Evolutionary conservation across 345 rosid species (phyloP).

Genomic region (Eucalyptus tenuipes): DNA sequence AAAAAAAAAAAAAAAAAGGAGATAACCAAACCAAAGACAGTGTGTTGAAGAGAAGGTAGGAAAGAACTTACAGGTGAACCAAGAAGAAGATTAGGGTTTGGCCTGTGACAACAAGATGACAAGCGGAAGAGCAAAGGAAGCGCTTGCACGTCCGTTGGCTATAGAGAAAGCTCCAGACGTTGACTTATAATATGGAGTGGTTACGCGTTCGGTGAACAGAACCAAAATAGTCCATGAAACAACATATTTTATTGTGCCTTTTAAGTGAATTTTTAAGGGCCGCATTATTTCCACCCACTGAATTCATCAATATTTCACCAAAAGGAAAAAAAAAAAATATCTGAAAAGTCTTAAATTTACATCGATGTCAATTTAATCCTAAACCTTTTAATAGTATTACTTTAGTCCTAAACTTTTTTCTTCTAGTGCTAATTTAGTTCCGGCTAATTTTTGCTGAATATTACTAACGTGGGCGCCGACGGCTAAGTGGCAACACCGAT

Average conservation of each 20-base stretch:
- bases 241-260: not conserved
- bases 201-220: not conserved
- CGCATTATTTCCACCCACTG: not conserved
- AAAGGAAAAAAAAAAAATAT: no score
- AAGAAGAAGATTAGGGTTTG: not conserved
- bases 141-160: not conserved
- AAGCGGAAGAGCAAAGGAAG: not conserved
- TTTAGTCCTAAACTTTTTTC: no score
- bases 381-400: no score
- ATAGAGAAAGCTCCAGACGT: not conserved
- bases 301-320: not conserved
- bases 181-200: not conserved
- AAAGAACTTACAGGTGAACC: not conserved
- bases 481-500: no score
- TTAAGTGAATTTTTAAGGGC: not conserved
- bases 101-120: not conserved
- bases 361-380: no score
- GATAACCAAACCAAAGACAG: not conserved
- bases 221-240: not conserved
- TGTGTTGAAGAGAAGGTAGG: not conserved
- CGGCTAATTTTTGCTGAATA: no score
- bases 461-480: fast-evolving
- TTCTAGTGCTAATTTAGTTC: no score
- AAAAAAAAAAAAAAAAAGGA: not conserved
- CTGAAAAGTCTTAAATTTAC: no score